phyloP scores from a whole-genome alignment of 2,329 filamentous ascomycete genomes.

The Sporothrix pseudoabietina region DNA sequence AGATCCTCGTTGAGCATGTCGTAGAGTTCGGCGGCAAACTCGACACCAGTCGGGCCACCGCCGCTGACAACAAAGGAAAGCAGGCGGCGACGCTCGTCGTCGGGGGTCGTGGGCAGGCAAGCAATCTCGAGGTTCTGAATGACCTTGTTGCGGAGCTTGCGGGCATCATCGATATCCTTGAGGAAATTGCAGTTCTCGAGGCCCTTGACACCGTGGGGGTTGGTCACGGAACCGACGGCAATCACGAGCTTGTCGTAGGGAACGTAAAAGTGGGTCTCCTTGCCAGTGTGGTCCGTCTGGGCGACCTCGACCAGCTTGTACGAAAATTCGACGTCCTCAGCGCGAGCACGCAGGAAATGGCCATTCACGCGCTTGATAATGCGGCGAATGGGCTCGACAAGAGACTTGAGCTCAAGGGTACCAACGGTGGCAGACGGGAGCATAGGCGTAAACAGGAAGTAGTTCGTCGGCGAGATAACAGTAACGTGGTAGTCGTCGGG shows the following conservation, averaged over 20 bases:
- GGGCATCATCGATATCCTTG: constrained; percentile 91
- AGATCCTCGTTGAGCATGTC: constrained; percentile 97
- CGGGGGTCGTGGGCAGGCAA: constrained; percentile 86
- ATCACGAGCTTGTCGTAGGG: constrained; percentile 97
- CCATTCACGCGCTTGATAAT: constrained; percentile 78
- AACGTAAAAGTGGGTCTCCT: constrained; percentile 83
- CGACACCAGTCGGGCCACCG: constrained; percentile 92
- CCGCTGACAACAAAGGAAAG: constrained; percentile 96
- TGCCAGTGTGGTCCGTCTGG: constrained; percentile 68
- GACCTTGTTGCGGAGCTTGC: constrained; percentile 83
- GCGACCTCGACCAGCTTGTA: constrained; percentile 87
- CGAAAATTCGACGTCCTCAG: constrained; percentile 88
- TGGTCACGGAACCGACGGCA: constrained; percentile 87
- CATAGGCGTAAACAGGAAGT: constrained; percentile 98
- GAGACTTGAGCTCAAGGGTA: constrained; percentile 83
- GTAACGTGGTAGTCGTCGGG: constrained; percentile 95
- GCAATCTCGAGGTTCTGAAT: constrained; percentile 87
- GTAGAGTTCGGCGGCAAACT: constrained; percentile 95
- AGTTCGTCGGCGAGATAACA: constrained; percentile 90
- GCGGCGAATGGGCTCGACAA: constrained; percentile 89
- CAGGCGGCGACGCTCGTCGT: constrained; percentile 82
- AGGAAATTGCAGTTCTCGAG: constrained; percentile 92
- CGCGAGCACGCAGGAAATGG: constrained; percentile 85
- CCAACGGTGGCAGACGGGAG: constrained; percentile 95
- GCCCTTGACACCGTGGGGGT: constrained; percentile 93